A percentile compares a stretch with the other conserved stretches of the same genome.
Conservation (phyloP, 176 grass and related monocot species). For the Musa troglodytarum region DNA sequence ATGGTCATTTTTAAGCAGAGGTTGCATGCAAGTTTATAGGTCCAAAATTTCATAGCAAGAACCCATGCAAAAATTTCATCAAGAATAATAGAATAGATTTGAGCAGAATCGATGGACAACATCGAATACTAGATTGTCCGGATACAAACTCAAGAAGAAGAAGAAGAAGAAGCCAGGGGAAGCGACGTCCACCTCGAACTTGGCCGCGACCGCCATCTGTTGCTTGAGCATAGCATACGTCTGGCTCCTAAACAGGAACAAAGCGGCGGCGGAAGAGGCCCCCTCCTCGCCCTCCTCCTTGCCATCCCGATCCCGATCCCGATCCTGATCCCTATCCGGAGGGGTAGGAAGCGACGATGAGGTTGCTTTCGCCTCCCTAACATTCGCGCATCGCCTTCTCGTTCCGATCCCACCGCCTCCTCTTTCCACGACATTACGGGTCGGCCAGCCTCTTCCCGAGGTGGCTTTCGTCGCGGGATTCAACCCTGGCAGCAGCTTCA, state of each 20-base stretch:
- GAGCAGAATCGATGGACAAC: neutral
- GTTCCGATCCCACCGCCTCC: neutral
- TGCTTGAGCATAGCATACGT: slow-evolving; percentile 12
- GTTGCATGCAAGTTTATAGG: neutral
- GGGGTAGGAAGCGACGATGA: slow-evolving; percentile 6
- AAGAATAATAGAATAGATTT: neutral
- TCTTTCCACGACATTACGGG: neutral
- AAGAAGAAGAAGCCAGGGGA: neutral
- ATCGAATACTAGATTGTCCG: too few relatives aligned
- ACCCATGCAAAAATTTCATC: neutral
- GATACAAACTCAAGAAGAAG: neutral
- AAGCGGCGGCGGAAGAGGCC: neutral
- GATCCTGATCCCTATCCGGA: neutral
- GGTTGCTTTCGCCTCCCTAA: neutral
- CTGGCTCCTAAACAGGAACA: slow-evolving; percentile 14
- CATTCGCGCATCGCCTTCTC: neutral
- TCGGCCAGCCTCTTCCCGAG: neutral
- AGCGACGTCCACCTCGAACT: neutral
- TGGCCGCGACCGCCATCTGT: slow-evolving; percentile 11
- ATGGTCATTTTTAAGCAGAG: neutral
- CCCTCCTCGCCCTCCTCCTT: neutral
- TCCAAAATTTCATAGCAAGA: neutral
- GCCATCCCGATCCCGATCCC: neutral
- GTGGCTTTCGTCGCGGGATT: neutral
- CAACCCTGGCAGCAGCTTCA: neutral